Percentiles rank a stretch among this genome's conserved stretches.
Evolutionary conservation across 805 yeast genomes (phyloP).

Genomic region (Wickerhamiella sorbophila): DNA sequence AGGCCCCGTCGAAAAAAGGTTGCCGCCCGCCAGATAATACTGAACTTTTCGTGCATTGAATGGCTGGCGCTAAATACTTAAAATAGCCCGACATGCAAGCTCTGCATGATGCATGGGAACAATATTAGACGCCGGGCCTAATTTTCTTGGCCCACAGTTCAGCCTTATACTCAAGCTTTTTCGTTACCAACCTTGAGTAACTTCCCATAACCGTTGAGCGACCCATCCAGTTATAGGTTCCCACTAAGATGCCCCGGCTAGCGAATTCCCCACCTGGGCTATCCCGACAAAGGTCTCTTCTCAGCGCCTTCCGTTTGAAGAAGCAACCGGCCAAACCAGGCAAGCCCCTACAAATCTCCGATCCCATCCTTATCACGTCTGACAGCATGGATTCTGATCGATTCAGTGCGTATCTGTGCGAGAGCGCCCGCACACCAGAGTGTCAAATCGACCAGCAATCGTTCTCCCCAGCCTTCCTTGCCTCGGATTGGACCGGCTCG

Average conservation of each 20-base stretch:
- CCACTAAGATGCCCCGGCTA: not conserved
- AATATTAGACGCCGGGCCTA: too few relatives aligned
- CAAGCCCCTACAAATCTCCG: not conserved
- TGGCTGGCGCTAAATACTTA: too few relatives aligned
- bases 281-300: not conserved
- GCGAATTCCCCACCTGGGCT: not conserved
- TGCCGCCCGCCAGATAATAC: too few relatives aligned
- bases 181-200: too few relatives aligned
- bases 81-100: too few relatives aligned
- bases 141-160: too few relatives aligned
- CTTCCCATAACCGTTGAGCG: too few relatives aligned
- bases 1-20: too few relatives aligned
- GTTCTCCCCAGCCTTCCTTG: not conserved
- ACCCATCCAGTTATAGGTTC: too few relatives aligned
- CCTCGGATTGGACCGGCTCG: not conserved
- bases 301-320: not conserved
- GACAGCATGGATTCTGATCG: not conserved
- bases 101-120: too few relatives aligned
- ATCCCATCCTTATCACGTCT: not conserved
- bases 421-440: not conserved
- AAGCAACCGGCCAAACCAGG: not conserved
- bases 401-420: not conserved
- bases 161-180: too few relatives aligned
- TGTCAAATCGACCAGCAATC: not conserved
- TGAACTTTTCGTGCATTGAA: too few relatives aligned